Conservation (phyloP, 1,284 basidiomycete species). For the Vanrija humicola region DNA sequence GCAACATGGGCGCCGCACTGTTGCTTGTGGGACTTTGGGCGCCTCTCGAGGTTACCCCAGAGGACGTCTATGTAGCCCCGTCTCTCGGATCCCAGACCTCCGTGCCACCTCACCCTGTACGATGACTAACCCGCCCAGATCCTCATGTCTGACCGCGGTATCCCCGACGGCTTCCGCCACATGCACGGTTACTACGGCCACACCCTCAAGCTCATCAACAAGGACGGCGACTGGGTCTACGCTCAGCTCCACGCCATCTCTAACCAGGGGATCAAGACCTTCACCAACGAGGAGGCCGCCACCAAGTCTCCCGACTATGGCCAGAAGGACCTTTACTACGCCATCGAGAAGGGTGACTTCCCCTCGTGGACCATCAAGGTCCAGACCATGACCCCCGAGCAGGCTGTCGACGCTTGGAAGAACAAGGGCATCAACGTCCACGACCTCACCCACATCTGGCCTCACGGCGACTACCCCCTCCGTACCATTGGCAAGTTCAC, state of each 20-base stretch:
- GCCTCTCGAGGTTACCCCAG: too few species aligned
- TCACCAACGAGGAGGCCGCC: conserved; percentile 47
- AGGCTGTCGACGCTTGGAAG: conserved; percentile 78
- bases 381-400: conserved; percentile 82
- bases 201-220: conserved; percentile 84
- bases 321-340: conserved; percentile 65
- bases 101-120: too few species aligned
- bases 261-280: conserved; percentile 68
- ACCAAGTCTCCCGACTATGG: conserved; percentile 70
- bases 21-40: too few species aligned
- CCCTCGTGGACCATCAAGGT: conserved; percentile 39
- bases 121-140: conserved; percentile 13
- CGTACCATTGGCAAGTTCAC: conserved; percentile 79
- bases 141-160: conserved; percentile 69
- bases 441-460: conserved; percentile 88
- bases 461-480: conserved; percentile 78
- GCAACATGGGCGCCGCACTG: too few species aligned
- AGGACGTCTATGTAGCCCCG: too few species aligned
- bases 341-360: conserved; percentile 69
- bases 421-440: conserved; percentile 53
- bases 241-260: conserved; percentile 73
- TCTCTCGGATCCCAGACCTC: too few species aligned
- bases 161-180: conserved; percentile 66
- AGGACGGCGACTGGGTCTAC: conserved; percentile 75
- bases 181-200: conserved; percentile 90